These are phyloP conservation scores for Fagopyrum esculentum DNA, from an alignment of 148 eudicot genomes.

Conservation along the genomic window DNA sequence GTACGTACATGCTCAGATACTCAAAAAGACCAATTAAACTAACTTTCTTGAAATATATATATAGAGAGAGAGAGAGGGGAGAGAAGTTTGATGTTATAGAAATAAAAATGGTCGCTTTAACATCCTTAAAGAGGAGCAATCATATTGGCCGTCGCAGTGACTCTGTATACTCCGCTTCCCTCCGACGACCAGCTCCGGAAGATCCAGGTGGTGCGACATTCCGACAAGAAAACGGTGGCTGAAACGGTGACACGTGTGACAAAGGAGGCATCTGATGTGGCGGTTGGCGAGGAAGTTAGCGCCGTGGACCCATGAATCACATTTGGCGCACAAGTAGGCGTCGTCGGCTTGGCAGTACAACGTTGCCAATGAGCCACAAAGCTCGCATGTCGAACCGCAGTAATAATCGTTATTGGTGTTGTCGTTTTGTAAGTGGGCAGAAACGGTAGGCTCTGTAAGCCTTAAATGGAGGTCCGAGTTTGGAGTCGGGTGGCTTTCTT, in stretches of 20 bases:
- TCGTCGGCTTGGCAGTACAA: slow-evolving; percentile 33
- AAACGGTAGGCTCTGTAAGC: not conserved
- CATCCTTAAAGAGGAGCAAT: not conserved
- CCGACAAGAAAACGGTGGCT: slow-evolving; percentile 23
- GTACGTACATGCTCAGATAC: no score
- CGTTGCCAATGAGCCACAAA: slow-evolving; percentile 23
- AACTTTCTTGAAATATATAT: not conserved
- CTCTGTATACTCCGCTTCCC: slow-evolving; percentile 16
- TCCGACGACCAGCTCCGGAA: slow-evolving; percentile 11
- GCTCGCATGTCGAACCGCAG: slow-evolving; percentile 20
- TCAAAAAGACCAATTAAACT: no score
- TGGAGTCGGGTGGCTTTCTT: not conserved
- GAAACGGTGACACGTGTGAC: slow-evolving; percentile 27
- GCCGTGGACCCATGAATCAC: slow-evolving; percentile 35
- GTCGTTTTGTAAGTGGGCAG: not conserved
- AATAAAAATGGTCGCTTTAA: slow-evolving; percentile 1
- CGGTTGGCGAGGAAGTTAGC: slow-evolving; percentile 36
- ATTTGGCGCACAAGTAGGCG: slow-evolving; percentile 30
- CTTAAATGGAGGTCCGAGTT: not conserved
- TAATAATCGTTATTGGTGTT: not conserved
- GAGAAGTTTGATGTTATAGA: not conserved
- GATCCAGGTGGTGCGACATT: slow-evolving; percentile 15
- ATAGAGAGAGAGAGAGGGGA: not conserved
- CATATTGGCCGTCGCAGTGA: not conserved
- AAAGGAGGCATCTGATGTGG: slow-evolving; percentile 27